Conservation (phyloP, 345 rosid species). For the Citrus australasica region DNA sequence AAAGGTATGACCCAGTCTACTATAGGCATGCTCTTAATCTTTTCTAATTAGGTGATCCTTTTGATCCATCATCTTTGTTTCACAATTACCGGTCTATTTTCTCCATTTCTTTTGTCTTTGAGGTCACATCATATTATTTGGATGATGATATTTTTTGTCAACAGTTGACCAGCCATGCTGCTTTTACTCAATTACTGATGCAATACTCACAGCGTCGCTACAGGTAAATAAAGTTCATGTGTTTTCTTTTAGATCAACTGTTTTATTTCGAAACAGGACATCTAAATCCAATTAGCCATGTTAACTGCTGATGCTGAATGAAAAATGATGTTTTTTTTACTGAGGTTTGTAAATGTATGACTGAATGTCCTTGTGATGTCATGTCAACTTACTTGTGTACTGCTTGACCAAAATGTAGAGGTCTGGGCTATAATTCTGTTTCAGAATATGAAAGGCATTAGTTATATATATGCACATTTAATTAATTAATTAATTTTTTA, state of each 20-base stretch:
- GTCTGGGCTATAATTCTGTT: background rate
- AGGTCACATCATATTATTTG: slow-evolving; percentile 15
- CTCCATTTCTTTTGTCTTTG: background rate
- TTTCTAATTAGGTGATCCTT: background rate
- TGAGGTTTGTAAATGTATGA: background rate
- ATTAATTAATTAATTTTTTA: too few species aligned
- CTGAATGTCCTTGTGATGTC: background rate
- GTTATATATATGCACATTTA: background rate
- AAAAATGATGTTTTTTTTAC: background rate
- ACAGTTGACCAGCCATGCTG: slow-evolving; percentile 71
- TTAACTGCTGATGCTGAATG: background rate
- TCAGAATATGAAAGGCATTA: background rate
- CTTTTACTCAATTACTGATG: slow-evolving; percentile 68
- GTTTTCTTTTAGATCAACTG: slow-evolving; percentile 1
- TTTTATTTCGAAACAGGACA: background rate
- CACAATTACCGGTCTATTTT: background rate
- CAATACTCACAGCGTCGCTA: slow-evolving; percentile 66
- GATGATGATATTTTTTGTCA: slow-evolving; percentile 25
- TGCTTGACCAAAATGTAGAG: background rate
- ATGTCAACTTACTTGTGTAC: background rate
- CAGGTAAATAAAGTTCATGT: slow-evolving; percentile 54
- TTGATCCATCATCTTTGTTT: background rate
- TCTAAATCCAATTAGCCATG: background rate
- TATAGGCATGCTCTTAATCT: background rate
- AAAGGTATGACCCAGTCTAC: slow-evolving; percentile 39